These are phyloP conservation scores for Phytophthora sojae DNA, from an alignment of 352 stramenopile species.

Conservation along the genomic window DNA sequence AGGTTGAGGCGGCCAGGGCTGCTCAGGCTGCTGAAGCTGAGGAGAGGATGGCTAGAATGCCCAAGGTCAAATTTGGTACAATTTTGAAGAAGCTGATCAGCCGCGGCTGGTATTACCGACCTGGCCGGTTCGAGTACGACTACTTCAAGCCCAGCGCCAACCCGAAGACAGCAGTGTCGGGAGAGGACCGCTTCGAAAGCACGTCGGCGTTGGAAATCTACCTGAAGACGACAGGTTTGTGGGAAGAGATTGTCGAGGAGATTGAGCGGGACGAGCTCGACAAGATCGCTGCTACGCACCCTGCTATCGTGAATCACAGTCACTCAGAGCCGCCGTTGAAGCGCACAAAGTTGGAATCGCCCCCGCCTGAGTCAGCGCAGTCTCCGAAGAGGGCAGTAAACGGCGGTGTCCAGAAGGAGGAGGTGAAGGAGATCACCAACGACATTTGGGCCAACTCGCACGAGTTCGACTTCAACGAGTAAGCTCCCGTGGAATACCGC, in stretches of 20 bases:
- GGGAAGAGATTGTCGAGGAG: conserved; percentile 59
- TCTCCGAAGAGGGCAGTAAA: conserved; percentile 42
- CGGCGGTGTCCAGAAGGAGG: conserved; percentile 45
- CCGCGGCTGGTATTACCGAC: conserved; percentile 75
- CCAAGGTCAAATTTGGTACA: conserved; percentile 66
- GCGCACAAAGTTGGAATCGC: conserved; percentile 38
- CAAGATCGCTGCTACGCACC: conserved; percentile 9
- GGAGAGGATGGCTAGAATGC: conserved; percentile 18
- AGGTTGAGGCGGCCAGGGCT: conserved; percentile 30
- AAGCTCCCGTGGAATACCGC: background rate
- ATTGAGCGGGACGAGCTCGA: conserved; percentile 30
- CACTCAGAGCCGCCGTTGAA: conserved; percentile 25
- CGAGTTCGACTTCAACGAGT: conserved; percentile 79
- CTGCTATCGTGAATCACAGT: background rate
- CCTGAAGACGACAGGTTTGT: conserved; percentile 69
- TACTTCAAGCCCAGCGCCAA: conserved; percentile 81
- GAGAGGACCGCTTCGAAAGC: conserved; percentile 86
- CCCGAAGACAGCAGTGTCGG: conserved; percentile 52
- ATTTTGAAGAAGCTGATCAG: conserved; percentile 58
- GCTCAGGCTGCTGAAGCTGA: background rate
- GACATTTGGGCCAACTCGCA: conserved; percentile 86
- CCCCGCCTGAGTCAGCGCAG: conserved; percentile 15
- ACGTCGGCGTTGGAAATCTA: conserved; percentile 68
- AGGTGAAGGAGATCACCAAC: conserved; percentile 75
- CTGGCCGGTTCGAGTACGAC: conserved; percentile 84